Evolutionary conservation across 305 asterid genomes (phyloP).

Genomic region (Solanum chacoense): DNA sequence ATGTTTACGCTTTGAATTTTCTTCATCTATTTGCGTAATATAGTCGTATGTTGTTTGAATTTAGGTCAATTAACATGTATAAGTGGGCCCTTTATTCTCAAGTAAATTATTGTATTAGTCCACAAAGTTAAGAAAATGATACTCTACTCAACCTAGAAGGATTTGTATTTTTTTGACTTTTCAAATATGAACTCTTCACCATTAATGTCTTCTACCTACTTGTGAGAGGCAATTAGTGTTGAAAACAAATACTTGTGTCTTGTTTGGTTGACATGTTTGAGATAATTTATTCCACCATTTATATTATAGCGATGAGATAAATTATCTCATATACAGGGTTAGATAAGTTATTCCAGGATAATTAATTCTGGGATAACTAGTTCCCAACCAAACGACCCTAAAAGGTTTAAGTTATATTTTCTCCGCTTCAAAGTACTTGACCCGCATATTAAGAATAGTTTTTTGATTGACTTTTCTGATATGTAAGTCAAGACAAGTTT

Average conservation of each 20-base stretch:
- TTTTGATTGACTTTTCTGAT: not conserved
- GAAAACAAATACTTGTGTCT: too few relatives aligned
- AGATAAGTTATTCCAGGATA: too few relatives aligned
- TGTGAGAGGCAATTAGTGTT: too few relatives aligned
- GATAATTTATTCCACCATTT: too few relatives aligned
- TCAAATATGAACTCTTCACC: not conserved
- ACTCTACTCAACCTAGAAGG: not conserved
- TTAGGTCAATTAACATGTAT: not conserved
- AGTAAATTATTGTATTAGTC: not conserved
- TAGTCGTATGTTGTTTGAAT: not conserved
- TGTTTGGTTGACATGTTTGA: too few relatives aligned
- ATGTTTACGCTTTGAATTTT: not conserved
- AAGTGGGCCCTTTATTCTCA: not conserved
- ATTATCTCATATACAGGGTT: too few relatives aligned
- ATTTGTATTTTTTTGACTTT: constrained; percentile 1
- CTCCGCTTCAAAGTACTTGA: too few relatives aligned
- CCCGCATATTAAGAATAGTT: too few relatives aligned
- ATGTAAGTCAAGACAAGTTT: too few relatives aligned
- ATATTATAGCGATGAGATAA: too few relatives aligned
- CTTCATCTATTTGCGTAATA: not conserved
- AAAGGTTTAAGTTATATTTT: not conserved
- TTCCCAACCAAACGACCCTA: too few relatives aligned
- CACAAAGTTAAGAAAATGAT: not conserved
- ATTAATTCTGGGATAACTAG: too few relatives aligned
- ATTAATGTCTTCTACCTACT: not conserved